Evolutionary conservation across 1,284 basidiomycete genomes (phyloP), one percentile per base, ranked within the genome.

Genomic region (Sanghuangporus baumii): DNA sequence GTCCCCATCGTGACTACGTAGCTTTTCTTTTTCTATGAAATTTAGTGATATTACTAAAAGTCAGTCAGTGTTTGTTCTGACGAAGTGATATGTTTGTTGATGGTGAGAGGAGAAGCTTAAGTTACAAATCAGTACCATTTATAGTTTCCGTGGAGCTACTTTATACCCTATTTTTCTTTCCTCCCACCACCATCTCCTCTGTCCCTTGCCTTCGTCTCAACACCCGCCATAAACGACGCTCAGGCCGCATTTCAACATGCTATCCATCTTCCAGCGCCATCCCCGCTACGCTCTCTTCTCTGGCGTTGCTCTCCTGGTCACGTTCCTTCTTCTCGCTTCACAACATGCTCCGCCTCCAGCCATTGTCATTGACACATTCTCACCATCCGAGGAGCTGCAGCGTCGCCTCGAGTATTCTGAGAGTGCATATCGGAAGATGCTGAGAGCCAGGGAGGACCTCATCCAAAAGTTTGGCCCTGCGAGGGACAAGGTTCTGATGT

Each of bases 391-490:
- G 8, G 50, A 47, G 1, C 57, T 65, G 9, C 40, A 60, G 41
- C 36, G 38, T 34, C 60, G 64, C 14, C 26, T 65, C 23, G 60
- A 46, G 7, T 48, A 56, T n/a, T 34, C 64, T 16, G 64, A 65
- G 60, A 23, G 38, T 20, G 55, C 54, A 47, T 67, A 67, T 50
- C 65, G 66, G 36, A 56, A 55, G 34, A 52, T 63, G 37, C 66
- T 67, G 11, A 54, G 14, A 14, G 57, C 62, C 14, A 55, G 66
- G 16, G 36, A 66, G 50, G 55, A 55, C 26, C 56, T 69, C 34
- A 65, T 69, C 18, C 23, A 48, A 46, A 68, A 67, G 60, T 66
- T 61, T 31, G 68, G 68, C 6, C 68, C 68, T 12, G 65, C 61
- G 12, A 23, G 56, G 12, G 62, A 64, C 41, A 60, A 65, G 26